Percentiles rank a stretch among this genome's conserved stretches.
phyloP scores from a whole-genome alignment of 1,139 yeast genomes.

The Zygoascus hellenicus region DNA sequence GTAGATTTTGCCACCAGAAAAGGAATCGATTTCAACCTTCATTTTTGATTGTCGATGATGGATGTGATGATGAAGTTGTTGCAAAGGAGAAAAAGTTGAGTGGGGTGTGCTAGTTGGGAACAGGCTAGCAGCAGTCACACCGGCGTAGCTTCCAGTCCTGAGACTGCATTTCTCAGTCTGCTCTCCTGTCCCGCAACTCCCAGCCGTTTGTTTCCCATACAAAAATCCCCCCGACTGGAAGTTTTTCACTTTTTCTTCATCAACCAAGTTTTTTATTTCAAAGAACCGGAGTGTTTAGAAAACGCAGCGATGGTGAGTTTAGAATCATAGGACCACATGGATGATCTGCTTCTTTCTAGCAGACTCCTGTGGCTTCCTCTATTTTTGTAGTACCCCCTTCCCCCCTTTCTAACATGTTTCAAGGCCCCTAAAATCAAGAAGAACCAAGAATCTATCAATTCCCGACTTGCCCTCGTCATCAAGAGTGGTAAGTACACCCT shows the following conservation, averaged over 20 bases:
- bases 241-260: not conserved
- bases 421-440: slow-evolving; percentile 94
- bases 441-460: slow-evolving; percentile 92
- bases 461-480: slow-evolving; percentile 96
- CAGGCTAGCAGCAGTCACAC: slow-evolving; percentile 8
- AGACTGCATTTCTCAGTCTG: slow-evolving; percentile 4
- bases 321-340: slow-evolving; percentile 4
- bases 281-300: slow-evolving; percentile 77
- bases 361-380: slow-evolving; percentile 6
- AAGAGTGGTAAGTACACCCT: slow-evolving; percentile 99
- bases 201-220: too few species aligned
- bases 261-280: not conserved
- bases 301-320: slow-evolving; percentile 95
- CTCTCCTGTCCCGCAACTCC: too few species aligned
- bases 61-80: slow-evolving; percentile 14
- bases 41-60: slow-evolving; percentile 38
- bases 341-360: not conserved
- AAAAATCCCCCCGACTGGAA: not conserved
- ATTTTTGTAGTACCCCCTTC: not conserved
- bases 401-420: slow-evolving; percentile 1
- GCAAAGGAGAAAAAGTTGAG: slow-evolving; percentile 11
- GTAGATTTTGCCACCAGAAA: slow-evolving; percentile 99
- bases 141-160: slow-evolving; percentile 1
- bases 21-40: slow-evolving; percentile 99
- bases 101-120: slow-evolving; percentile 9